Base-by-base conservation (phyloP, 148 eudicot genomes). In the Silene uniflora region DNA sequence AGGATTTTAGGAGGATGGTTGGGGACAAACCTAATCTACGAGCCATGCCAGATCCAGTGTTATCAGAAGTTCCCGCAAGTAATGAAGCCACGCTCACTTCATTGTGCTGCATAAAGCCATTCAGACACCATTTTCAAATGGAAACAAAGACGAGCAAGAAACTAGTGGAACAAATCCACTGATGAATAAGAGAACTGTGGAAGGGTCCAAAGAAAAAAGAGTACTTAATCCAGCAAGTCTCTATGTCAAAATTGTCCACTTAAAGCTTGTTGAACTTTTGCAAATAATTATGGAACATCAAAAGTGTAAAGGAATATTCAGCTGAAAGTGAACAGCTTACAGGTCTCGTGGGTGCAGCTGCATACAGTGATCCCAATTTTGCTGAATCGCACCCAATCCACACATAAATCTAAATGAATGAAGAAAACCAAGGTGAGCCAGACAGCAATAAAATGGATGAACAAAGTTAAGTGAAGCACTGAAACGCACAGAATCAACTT, bases 21-120 rank as follows among this genome's bases (percentile, higher is more conserved):
- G 35, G 62, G 69, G 62, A 77, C 24, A 79, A 78, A 88, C 98
- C 98, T 85, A 91, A 77, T 52, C 98, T 86, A 64, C 93, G 93
- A 69, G 98, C 95, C 73, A 91, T 86, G 78, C 97, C 86, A 72
- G 92, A 85, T 67, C 97, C 98, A 72, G 90, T 86, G 77, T 91
- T 93, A 84, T 93, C 98, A 85, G 97, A 87, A 78, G 88, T 77
- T 62, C 93, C 88, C 49, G 90, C 95, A 62, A 90, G 88, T 75
- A 93, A 75, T 61, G 90, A 81, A 75, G 90, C 81, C 35, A 91
- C 91, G 66, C 97, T 88, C 69, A 91, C 93, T 42, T 84, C 56
- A 70, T 88, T 90, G 82, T 80, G 83, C 95, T 93, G 90, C 68
- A 72, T 67, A 75, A 19, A 60, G 47, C 58, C 78, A 64, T 69